phyloP scores from a whole-genome alignment of 2,329 filamentous ascomycete genomes.

The Phoma herbarum region DNA sequence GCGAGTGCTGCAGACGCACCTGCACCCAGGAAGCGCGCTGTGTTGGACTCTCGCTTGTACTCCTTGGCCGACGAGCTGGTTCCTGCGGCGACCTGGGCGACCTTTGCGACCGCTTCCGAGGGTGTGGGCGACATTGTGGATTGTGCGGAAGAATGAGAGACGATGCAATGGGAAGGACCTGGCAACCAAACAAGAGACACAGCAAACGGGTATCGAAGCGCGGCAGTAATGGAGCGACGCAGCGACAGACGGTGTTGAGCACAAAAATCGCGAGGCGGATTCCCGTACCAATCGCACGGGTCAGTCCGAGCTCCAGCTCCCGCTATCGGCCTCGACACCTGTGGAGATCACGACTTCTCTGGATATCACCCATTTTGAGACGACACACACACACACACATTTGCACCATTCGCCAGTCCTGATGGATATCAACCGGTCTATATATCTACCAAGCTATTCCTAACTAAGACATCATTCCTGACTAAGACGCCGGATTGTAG shows the following conservation, averaged over 20 bases:
- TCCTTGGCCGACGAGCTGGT: conserved; percentile 62
- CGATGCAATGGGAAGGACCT: conserved; percentile 12
- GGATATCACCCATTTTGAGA: background rate
- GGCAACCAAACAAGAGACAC: conserved; percentile 17
- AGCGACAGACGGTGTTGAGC: conserved; percentile 6
- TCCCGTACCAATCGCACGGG: background rate
- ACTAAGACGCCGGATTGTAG: conserved; percentile 6
- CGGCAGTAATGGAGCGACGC: conserved; percentile 14
- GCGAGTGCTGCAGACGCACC: conserved; percentile 63
- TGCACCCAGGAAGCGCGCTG: conserved; percentile 88
- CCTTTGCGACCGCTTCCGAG: conserved; percentile 20
- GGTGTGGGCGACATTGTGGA: conserved; percentile 22
- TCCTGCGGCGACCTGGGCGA: conserved; percentile 31
- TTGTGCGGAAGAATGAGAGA: conserved; percentile 6
- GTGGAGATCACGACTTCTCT: background rate
- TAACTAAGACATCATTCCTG: too few species aligned
- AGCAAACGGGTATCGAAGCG: conserved; percentile 18
- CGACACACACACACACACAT: background rate
- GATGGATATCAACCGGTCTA: too few species aligned
- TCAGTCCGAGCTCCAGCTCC: conserved; percentile 8
- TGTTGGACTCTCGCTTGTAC: conserved; percentile 85
- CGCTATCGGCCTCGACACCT: background rate
- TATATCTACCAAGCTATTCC: too few species aligned
- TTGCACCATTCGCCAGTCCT: too few species aligned
- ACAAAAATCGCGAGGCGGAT: conserved; percentile 21